Evolutionary conservation across 1,284 basidiomycete genomes (phyloP), one percentile per base, ranked within the genome.

Genomic region (Malassezia globosa): DNA sequence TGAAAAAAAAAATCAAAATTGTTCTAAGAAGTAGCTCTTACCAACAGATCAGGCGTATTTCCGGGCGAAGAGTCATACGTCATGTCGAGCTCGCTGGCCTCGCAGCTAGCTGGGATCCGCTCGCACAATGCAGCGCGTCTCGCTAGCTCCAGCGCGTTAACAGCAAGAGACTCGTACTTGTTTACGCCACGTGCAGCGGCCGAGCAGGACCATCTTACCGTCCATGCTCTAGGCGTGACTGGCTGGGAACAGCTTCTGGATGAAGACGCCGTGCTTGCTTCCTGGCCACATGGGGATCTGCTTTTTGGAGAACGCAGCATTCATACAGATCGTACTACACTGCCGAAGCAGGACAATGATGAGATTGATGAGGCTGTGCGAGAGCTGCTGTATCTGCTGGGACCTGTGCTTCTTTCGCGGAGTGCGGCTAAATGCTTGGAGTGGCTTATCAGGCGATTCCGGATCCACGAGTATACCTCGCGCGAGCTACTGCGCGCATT

Each of bases 371-470:
- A 55, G 7, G 75, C 75, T 2, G 76, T 95, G 45, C 75, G 78
- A 37, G 75, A 75, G 7, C 85, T 87, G 60, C 69, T 96, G 27
- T 73, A 79, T 33, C 72, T 82, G 26, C 75, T 97, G 2, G 85
- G 86, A 1, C 82, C 81, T 14, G 85, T 84, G 75, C 73, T 97
- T 29, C 77, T 88, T 71, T 83, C 89, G 46, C 77, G 81, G 46
- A 84, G 87, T 1, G 80, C 86, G 0, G 83, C 82, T 33, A 89
- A 85, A 72, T 80, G 86, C n/a, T 69, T 99, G 26, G 92, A 99
- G 70, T 99, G 92, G 92, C 79, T 97, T 21, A 86, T 97, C 3
- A 77, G 87, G 58, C 77, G 89, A 48, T 96, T 95, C 73, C 92
- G 90, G 65, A 81, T 96, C 31, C 80, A 96, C 70, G 89, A 96